Conservation (phyloP, 1,139 yeast genomes). For the Candida dubliniensis region DNA sequence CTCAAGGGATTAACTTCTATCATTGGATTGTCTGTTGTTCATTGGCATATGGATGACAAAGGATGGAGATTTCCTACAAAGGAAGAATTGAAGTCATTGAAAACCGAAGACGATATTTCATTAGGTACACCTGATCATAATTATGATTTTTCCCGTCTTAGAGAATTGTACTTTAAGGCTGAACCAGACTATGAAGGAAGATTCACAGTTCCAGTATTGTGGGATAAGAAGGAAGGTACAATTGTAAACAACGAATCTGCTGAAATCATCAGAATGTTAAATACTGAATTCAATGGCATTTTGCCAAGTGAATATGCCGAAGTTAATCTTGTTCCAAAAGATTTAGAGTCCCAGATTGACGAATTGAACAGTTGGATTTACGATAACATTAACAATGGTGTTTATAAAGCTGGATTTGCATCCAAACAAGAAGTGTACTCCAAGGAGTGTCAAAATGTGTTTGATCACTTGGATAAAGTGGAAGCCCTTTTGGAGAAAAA, state of each 20-base stretch:
- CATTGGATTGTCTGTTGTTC: conserved; percentile 74
- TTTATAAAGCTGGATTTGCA: conserved; percentile 91
- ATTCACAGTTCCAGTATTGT: conserved; percentile 87
- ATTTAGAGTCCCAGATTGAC: conserved; percentile 59
- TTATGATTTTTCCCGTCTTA: conserved; percentile 57
- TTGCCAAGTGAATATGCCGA: conserved; percentile 48
- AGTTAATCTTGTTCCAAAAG: conserved; percentile 65
- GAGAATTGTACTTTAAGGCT: conserved; percentile 73
- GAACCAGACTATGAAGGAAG: conserved; percentile 76
- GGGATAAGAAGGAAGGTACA: conserved; percentile 81
- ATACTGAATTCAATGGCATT: conserved; percentile 56
- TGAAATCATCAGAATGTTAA: conserved; percentile 82
- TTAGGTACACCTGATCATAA: conserved; percentile 68
- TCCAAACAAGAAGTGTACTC: conserved; percentile 83
- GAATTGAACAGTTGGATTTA: conserved; percentile 83
- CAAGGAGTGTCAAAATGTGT: conserved; percentile 62
- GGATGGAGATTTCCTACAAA: conserved; percentile 78
- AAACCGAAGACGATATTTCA: conserved; percentile 35
- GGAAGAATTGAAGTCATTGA: conserved; percentile 24
- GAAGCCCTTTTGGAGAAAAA: conserved; percentile 60
- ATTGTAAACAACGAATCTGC: conserved; percentile 90
- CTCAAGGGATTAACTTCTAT: conserved; percentile 71
- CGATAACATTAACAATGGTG: conserved; percentile 87
- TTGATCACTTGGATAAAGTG: conserved; percentile 70
- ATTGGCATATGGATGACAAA: conserved; percentile 79